These are phyloP conservation scores for Flaveria brownii DNA, from an alignment of 129 eudicot genomes.

Conservation along the genomic window DNA sequence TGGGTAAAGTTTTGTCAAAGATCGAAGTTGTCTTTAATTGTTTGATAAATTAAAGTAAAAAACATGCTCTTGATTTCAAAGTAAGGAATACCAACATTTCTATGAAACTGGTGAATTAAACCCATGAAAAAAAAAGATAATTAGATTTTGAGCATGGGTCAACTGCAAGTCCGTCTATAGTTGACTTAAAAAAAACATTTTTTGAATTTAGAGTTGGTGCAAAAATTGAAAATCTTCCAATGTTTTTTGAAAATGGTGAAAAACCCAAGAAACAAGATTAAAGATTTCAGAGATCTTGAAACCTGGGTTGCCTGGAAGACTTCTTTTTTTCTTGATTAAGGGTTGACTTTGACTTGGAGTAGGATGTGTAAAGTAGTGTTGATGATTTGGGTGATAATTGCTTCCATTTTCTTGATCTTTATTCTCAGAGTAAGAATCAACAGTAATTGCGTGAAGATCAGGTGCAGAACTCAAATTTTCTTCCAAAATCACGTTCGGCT, in stretches of 20 bases:
- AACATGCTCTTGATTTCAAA: neutral
- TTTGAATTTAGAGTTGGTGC: neutral
- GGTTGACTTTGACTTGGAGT: slow-evolving; percentile 50
- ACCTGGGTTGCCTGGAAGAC: slow-evolving; percentile 85
- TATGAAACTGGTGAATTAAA: neutral
- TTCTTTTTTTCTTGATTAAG: slow-evolving; percentile 59
- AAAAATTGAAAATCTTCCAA: neutral
- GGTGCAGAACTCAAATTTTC: slow-evolving; percentile 59
- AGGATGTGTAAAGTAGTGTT: slow-evolving; percentile 34
- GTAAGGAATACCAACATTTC: neutral
- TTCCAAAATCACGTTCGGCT: slow-evolving; percentile 41
- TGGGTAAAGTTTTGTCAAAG: neutral
- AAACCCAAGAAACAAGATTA: neutral
- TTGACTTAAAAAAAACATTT: neutral
- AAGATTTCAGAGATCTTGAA: slow-evolving; percentile 22
- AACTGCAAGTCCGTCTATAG: slow-evolving; percentile 3
- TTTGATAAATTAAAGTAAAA: too few relatives aligned
- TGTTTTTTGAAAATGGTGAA: neutral
- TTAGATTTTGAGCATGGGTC: slow-evolving; percentile 8
- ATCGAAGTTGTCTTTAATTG: too few relatives aligned
- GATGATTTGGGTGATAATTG: slow-evolving; percentile 36
- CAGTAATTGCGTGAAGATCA: slow-evolving; percentile 46
- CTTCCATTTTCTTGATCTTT: slow-evolving; percentile 41
- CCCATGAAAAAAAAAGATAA: neutral
- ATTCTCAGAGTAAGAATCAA: slow-evolving; percentile 46